Evolutionary conservation across 495 filamentous ascomycete genomes (phyloP), one percentile per base, ranked within the genome.

Genomic region (Penicillium arizonense): DNA sequence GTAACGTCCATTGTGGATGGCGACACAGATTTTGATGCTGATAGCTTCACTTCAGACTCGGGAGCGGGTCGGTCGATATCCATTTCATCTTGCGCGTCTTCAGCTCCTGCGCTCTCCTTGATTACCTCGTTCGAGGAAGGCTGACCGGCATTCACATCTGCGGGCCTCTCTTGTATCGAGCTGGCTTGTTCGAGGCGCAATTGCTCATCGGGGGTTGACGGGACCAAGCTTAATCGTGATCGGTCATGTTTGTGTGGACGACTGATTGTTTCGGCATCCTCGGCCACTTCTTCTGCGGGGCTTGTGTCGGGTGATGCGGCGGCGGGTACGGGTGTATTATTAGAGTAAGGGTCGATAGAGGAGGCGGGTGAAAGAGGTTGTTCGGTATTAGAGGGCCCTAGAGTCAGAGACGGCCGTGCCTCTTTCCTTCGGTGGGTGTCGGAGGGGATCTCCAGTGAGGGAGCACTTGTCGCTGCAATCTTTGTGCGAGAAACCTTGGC

Each of bases 191-290:
- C 78, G 40, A 80, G 30, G 6, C 71, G 70, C 50, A 79, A 62
- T 49, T 80, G 78, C 53, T 76, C 77, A 53, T 80, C 72, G 0
- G 78, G 75, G 8, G 76, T 77, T 2, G 76, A 71, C 11, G 73
- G 71, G 43, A 73, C 58, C 30, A 70, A 48, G 38, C 48, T 61
- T 37, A 61, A 42, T 10, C 60, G 61, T 32, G 60, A 21, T 39
- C 61, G 59, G 13, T 57, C 58, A 56, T 56, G 52, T 39, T 67
- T 66, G 1, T 67, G 60, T 32, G 53, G 57, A 14, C 37, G 54
- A 43, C 53, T 39, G 44, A 69, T 65, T 32, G 62, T 52, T 35
- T 40, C 58, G 14, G 55, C 53, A 34, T 67, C 38, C 30, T 50
- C 70, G 9, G 53, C 53, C n/a, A 57, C 55, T 47, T 72, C 70